Evolutionary conservation across 305 asterid genomes (phyloP), one percentile per base, ranked within the genome.

Genomic region (Plantago rigida): DNA sequence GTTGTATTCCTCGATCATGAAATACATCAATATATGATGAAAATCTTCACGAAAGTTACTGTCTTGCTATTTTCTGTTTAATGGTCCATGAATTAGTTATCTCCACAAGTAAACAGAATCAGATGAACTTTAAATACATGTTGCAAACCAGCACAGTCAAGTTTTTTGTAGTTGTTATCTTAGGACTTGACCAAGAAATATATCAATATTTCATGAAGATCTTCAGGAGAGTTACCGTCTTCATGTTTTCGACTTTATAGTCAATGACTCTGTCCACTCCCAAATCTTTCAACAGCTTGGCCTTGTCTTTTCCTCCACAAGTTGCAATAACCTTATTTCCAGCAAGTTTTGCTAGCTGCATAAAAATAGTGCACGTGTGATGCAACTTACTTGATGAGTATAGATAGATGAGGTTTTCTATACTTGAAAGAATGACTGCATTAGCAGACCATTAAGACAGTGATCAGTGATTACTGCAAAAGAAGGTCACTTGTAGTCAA

Each of bases 281-380:
- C 81, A 92, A 80, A 81, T 77, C 90, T 74, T 74, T 86, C 73
- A 92, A 82, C 65, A 88, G 89, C 77, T 67, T 71, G 56, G 96
- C 94, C 89, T 92, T 92, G 60, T 79, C 94, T 77, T 77, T 73
- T 67, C 99, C 99, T 63, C 96, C 99, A 75, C 99, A 92, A 47
- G 96, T 88, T 51, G 95, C 99, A 71, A 86, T 75, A 55, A 88
- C 96, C 60, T 78, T 92, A 62, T 88, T 92, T 77, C 95, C 99
- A 47, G 89, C 91, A 79, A 92, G 66, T 75, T 88, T 92, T 68
- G 96, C 96, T 70, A 92, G 89, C 98, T 88, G 94, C 76, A 68
- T 2, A 55, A 50, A 47, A 61, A 57, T 62, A 65, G 56, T 62
- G 59, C 64, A 64, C 65, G 64, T 42, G 63, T 58, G 59, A 72